Percentiles rank a stretch among this genome's conserved stretches.
These are phyloP conservation scores for Zea luxurians DNA, from an alignment of 176 grass and related monocot species.

Conservation along the genomic window DNA sequence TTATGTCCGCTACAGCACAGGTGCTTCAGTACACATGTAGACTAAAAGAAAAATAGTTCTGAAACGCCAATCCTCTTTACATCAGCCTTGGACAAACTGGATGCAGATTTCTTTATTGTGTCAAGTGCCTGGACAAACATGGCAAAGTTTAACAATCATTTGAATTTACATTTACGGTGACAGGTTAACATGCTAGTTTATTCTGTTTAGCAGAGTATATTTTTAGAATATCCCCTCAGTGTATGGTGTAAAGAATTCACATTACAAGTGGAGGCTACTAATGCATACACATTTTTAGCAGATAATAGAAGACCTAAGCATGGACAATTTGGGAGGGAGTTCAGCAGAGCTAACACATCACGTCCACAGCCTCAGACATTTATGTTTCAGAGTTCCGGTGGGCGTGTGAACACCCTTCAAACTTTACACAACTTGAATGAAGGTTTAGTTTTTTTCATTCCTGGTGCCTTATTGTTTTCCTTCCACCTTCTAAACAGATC, in stretches of 20 bases:
- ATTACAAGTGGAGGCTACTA: constrained; percentile 14
- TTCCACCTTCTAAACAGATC: neutral
- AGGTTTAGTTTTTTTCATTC: constrained; percentile 39
- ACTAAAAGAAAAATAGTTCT: too few species aligned
- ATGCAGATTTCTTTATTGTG: too few species aligned
- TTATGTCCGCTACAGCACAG: too few species aligned
- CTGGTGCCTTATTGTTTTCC: constrained; percentile 1
- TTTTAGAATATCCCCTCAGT: neutral
- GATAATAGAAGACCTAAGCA: constrained; percentile 52
- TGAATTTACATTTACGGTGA: too few species aligned
- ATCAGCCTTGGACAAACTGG: too few species aligned
- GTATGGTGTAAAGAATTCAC: constrained; percentile 7
- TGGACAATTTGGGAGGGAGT: constrained; percentile 44
- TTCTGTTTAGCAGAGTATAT: neutral
- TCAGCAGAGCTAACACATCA: constrained; percentile 25
- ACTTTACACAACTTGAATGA: constrained; percentile 67
- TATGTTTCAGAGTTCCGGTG: constrained; percentile 64
- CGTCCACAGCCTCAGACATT: constrained; percentile 42
- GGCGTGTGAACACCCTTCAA: constrained; percentile 58
- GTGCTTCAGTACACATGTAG: too few species aligned
- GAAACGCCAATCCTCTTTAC: too few species aligned
- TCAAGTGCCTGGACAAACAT: too few species aligned
- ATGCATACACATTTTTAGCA: constrained; percentile 30
- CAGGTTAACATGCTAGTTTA: too few species aligned
- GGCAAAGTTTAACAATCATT: too few species aligned